Evolutionary conservation across 192 early-diverging fungal genomes (phyloP), one percentile per base, ranked within the genome.

Genomic region (Obelidium mucronatum): DNA sequence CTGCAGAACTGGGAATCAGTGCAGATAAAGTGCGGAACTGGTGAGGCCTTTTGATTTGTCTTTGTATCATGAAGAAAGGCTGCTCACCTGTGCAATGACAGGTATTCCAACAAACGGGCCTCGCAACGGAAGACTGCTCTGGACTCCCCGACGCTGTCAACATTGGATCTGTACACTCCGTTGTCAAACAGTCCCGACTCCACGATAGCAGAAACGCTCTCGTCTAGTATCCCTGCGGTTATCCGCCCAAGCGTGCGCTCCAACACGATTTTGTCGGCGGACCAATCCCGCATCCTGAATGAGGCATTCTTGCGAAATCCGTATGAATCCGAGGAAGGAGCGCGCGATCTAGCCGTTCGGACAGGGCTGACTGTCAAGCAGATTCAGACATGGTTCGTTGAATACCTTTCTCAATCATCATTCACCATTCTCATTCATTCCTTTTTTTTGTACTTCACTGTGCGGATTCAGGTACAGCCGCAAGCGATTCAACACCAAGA

Each of bases 331-430:
- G 61, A 63, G 24, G 61, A 63, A 35, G 61, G 61, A 8, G 30
- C 5, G 3, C 26, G 5, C 8, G 36, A 63, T 37, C 35, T 63
- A 2, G 17, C 61, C 3, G 6, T 2, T 63, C 17, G 61, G 8
- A 63, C 61, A 3, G 61, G 61, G 15, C 36, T 63, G 61, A 36
- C 30, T 39, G 17, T 63, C 5, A 63, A 63, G 61, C 61, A 63
- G 24, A 63, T 63, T 63, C 61, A 63, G 24, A 63, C 61, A 35
- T 63, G 61, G 61, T 63, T 35, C 17, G 33, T 34, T 37, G 17
- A 24, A 3, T 35, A 17, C 17, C 26, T 24, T n/a, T n/a, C n/a
- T n/a, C n/a, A n/a, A n/a, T n/a, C n/a, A n/a, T n/a, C n/a, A n/a
- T n/a, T n/a, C n/a, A 51, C 48, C 48, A 51, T 15, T 15, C n/a